Percentiles rank a stretch among this genome's conserved stretches.
phyloP scores from a whole-genome alignment of 768 basidiomycete genomes.

The Pholiota molesta region DNA sequence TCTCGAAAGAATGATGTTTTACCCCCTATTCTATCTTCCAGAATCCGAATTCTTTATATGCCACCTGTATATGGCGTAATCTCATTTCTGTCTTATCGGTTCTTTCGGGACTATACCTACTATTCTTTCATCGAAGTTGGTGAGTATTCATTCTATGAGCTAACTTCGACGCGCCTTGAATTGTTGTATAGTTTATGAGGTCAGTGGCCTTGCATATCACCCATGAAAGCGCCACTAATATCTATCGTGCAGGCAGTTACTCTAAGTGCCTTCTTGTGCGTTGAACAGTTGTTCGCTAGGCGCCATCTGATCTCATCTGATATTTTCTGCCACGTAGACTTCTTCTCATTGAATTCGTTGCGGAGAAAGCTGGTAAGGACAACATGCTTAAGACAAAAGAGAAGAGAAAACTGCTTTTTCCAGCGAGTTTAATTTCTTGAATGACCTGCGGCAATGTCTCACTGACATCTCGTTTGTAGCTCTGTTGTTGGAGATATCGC shows the following conservation, averaged over 20 bases:
- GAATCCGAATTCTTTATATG: slow-evolving; percentile 82
- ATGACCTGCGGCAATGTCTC: background rate
- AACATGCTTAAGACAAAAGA: slow-evolving; percentile 78
- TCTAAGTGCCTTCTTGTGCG: slow-evolving; percentile 84
- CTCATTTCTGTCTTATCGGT: slow-evolving; percentile 87
- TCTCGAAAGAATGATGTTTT: background rate
- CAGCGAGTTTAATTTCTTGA: slow-evolving; percentile 34
- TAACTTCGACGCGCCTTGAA: background rate
- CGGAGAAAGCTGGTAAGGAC: slow-evolving; percentile 63
- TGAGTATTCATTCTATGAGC: slow-evolving; percentile 16
- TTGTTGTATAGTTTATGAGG: slow-evolving; percentile 64
- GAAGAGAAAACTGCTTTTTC: slow-evolving; percentile 71
- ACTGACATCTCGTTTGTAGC: slow-evolving; percentile 39
- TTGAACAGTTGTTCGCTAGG: background rate
- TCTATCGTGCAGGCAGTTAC: slow-evolving; percentile 64
- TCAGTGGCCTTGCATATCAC: slow-evolving; percentile 28
- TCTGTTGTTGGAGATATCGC: slow-evolving; percentile 84
- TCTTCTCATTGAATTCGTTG: slow-evolving; percentile 73
- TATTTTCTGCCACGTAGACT: slow-evolving; percentile 41
- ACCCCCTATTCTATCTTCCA: slow-evolving; percentile 25
- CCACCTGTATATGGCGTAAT: slow-evolving; percentile 81
- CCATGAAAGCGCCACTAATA: background rate
- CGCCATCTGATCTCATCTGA: slow-evolving; percentile 49
- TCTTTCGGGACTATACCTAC: slow-evolving; percentile 75
- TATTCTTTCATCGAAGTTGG: slow-evolving; percentile 52